Conservation (phyloP, 176 grass and related monocot genomes). For the Coix lacrymajobi region DNA sequence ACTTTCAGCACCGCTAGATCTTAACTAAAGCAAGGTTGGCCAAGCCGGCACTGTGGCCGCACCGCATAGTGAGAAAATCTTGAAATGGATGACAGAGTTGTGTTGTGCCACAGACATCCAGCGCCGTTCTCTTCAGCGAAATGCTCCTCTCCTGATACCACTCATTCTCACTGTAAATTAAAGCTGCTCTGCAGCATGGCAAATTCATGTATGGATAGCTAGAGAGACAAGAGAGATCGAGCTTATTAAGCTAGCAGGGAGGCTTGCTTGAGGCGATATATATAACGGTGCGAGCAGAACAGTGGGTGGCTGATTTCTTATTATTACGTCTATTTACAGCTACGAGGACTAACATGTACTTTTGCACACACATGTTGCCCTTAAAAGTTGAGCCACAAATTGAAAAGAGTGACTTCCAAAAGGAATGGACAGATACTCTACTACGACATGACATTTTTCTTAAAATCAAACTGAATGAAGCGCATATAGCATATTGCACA, state of each 20-base stretch:
- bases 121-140: accelerated
- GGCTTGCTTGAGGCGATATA: too few species aligned
- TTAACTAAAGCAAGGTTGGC: too few species aligned
- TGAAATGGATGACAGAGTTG: too few species aligned
- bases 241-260: too few species aligned
- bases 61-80: too few species aligned
- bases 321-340: background rate
- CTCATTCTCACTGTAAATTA: background rate
- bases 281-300: background rate
- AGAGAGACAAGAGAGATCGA: too few species aligned
- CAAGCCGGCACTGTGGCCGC: too few species aligned
- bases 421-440: background rate
- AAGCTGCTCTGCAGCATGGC: background rate
- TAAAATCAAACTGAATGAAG: too few species aligned
- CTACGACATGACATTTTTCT: too few species aligned
- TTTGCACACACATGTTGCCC: background rate
- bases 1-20: too few species aligned
- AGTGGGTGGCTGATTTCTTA: background rate
- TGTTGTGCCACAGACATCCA: too few species aligned
- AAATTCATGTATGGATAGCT: background rate
- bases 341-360: background rate
- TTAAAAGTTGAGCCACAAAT: background rate
- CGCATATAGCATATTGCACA: too few species aligned
- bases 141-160: background rate
- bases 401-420: background rate